These are phyloP conservation scores for Apiospora malaysiana DNA, from an alignment of 2,329 filamentous ascomycete genomes.

Conservation along the genomic window DNA sequence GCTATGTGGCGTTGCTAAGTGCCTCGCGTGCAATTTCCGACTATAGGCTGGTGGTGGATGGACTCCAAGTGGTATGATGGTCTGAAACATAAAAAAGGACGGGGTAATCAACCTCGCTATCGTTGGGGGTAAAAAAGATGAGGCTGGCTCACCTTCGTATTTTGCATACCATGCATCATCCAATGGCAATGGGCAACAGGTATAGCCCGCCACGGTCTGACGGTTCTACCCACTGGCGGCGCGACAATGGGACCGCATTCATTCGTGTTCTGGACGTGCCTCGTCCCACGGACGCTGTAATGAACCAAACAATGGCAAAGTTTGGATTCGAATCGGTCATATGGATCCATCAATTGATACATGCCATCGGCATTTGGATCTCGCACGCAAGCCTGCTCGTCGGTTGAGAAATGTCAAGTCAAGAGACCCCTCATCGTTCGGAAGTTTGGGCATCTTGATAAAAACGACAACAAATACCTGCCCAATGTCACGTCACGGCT, in stretches of 20 bases:
- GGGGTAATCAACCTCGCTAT: background rate
- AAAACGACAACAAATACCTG: too few species aligned
- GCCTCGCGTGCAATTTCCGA: background rate
- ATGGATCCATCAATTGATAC: conserved; percentile 12
- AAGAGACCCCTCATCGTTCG: background rate
- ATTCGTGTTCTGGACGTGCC: background rate
- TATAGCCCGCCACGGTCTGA: background rate
- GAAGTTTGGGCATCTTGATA: background rate
- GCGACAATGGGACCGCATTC: background rate
- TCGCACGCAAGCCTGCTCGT: background rate
- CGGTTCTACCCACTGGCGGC: background rate
- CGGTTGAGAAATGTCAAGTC: background rate
- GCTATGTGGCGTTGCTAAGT: background rate
- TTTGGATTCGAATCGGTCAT: conserved; percentile 15
- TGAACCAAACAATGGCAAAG: conserved; percentile 2
- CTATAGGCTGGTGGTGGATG: background rate
- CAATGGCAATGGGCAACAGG: background rate
- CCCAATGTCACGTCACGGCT: too few species aligned
- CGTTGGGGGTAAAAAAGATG: background rate
- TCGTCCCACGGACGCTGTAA: background rate
- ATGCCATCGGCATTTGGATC: background rate
- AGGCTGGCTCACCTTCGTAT: conserved; percentile 7
- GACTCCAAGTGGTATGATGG: background rate
- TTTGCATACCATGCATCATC: background rate
- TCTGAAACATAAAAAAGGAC: background rate